A percentile compares a stretch with the other conserved stretches of the same genome.
phyloP scores from a whole-genome alignment of 768 basidiomycete species.

The Pleurotus tuber-regium region DNA sequence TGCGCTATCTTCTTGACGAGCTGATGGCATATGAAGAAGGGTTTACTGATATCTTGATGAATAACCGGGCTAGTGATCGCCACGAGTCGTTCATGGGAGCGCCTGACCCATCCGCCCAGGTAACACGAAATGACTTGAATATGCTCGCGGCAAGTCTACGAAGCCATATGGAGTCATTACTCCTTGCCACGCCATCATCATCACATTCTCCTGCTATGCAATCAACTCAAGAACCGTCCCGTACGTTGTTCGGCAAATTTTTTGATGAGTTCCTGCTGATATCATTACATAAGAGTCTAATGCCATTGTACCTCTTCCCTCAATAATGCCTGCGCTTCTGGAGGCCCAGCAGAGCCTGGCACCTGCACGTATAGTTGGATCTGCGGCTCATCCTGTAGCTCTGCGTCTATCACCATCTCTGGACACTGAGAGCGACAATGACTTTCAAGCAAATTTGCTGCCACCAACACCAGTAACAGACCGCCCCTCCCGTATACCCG shows the following conservation, averaged over 20 bases:
- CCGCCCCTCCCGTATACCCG: constrained; percentile 16
- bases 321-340: neutral
- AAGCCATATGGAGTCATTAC: neutral
- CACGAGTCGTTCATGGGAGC: constrained; percentile 23
- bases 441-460: neutral
- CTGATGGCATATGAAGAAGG: constrained; percentile 26
- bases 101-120: constrained; percentile 4
- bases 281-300: neutral
- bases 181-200: constrained; percentile 1
- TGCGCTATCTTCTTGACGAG: constrained; percentile 28
- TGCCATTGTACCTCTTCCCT: neutral
- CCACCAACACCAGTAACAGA: neutral
- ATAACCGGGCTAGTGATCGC: constrained; percentile 13
- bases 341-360: neutral
- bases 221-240: neutral
- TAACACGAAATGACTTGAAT: constrained; percentile 11
- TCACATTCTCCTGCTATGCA: neutral
- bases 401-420: neutral
- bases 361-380: neutral
- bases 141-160: constrained; percentile 1
- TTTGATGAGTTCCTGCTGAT: neutral
- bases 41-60: constrained; percentile 22
- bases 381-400: neutral
- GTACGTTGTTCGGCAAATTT: neutral
- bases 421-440: neutral